These are phyloP conservation scores for Solanum pinnatisectum DNA, from an alignment of 257 asterid genomes.

Conservation along the genomic window DNA sequence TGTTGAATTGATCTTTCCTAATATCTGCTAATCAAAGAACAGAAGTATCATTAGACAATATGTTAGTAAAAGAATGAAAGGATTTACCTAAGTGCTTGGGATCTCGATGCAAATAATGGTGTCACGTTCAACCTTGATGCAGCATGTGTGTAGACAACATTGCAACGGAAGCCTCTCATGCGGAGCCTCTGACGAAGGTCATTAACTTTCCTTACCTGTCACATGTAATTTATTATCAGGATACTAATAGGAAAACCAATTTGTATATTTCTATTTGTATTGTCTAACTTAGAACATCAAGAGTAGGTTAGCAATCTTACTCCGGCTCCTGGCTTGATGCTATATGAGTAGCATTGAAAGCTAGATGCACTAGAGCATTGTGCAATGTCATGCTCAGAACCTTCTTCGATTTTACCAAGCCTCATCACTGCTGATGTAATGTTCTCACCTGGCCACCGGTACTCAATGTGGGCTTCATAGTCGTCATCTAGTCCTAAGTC, in stretches of 20 bases:
- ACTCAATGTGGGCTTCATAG: constrained; percentile 46
- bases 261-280: neutral
- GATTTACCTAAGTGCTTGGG: constrained; percentile 51
- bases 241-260: neutral
- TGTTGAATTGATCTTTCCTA: neutral
- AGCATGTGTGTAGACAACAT: constrained; percentile 44
- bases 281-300: neutral
- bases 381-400: constrained; percentile 26
- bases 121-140: constrained; percentile 43
- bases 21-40: neutral
- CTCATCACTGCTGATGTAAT: constrained; percentile 33
- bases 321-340: constrained; percentile 38
- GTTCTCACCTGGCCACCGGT: constrained; percentile 61
- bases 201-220: constrained; percentile 38
- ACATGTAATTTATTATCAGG: neutral
- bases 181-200: constrained; percentile 51
- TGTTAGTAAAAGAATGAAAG: neutral
- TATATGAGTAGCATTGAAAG: constrained; percentile 54
- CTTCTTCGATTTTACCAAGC: constrained; percentile 35
- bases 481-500: constrained; percentile 44
- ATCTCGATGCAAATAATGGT: constrained; percentile 56
- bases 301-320: constrained; percentile 19
- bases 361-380: constrained; percentile 27
- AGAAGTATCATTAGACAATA: neutral
- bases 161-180: constrained; percentile 69